These are phyloP conservation scores for Panicum virgatum DNA, from an alignment of 202 grass and related monocot genomes.

Conservation along the genomic window DNA sequence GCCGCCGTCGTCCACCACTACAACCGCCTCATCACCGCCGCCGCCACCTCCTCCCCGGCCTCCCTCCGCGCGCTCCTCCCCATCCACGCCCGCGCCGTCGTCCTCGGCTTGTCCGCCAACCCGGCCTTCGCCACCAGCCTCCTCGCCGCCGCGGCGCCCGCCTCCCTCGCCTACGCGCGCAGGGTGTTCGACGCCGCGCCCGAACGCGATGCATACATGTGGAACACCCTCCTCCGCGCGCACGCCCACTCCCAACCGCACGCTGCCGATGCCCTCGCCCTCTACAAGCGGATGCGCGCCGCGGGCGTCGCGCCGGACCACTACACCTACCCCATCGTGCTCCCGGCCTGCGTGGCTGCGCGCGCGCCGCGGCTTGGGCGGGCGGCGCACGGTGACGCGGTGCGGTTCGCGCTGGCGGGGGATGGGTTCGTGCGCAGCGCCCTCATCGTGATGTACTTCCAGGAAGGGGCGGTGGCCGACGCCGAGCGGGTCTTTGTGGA, in stretches of 20 bases:
- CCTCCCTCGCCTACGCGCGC: constrained; percentile 61
- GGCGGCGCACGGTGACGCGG: constrained; percentile 55
- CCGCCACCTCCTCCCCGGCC: not conserved
- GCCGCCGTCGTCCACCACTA: constrained; percentile 20
- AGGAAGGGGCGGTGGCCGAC: constrained; percentile 51
- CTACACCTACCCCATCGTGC: constrained; percentile 80
- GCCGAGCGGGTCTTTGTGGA: constrained; percentile 63
- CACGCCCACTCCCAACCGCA: constrained; percentile 51
- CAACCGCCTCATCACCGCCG: constrained; percentile 35
- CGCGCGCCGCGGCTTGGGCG: constrained; percentile 46
- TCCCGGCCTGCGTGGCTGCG: constrained; percentile 56
- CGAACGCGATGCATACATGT: constrained; percentile 63
- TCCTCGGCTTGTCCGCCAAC: constrained; percentile 53
- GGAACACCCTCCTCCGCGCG: constrained; percentile 76
- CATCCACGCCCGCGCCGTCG: constrained; percentile 62
- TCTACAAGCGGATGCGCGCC: constrained; percentile 73
- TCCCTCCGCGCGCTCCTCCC: constrained; percentile 51
- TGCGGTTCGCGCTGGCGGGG: constrained; percentile 56
- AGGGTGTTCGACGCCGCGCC: constrained; percentile 67
- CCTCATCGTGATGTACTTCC: constrained; percentile 74
- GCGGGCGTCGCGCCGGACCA: constrained; percentile 52
- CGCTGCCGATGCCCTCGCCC: constrained; percentile 33
- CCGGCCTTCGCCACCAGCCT: constrained; percentile 57
- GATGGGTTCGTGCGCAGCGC: constrained; percentile 52
- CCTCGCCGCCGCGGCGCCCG: constrained; percentile 26